phyloP scores from a whole-genome alignment of 176 grass and related monocot genomes.

The Chrysopogon serrulatus region DNA sequence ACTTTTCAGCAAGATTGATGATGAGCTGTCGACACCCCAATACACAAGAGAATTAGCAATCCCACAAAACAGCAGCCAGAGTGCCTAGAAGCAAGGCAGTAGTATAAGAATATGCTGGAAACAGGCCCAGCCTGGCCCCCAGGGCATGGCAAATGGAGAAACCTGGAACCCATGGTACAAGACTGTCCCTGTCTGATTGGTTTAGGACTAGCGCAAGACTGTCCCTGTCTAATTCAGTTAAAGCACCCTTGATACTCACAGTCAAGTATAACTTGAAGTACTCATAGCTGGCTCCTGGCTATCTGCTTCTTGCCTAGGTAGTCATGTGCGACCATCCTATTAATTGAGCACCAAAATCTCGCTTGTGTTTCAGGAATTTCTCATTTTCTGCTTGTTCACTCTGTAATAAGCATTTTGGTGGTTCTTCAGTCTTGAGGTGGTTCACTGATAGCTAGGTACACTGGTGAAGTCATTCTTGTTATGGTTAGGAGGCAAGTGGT shows the following conservation, averaged over 20 bases:
- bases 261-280: not conserved
- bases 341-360: not conserved
- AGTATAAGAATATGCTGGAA: not conserved
- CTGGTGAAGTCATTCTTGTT: not conserved
- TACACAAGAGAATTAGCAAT: not conserved
- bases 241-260: not conserved
- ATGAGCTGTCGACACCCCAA: slow-evolving; percentile 24
- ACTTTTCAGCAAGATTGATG: slow-evolving; percentile 37
- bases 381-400: not conserved
- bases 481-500: not conserved
- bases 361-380: not conserved
- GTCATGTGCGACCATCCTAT: not conserved
- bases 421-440: not conserved
- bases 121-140: not conserved
- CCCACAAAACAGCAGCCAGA: not conserved
- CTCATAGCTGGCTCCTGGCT: not conserved
- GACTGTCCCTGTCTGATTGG: not conserved
- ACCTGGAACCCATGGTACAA: not conserved
- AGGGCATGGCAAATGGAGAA: not conserved
- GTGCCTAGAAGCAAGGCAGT: not conserved
- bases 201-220: not conserved
- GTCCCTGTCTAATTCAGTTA: not conserved
- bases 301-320: not conserved
- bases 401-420: not conserved
- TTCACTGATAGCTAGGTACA: not conserved